Base-by-base conservation (phyloP, 352 stramenopile genomes). In the Phytophthora citrophthora region DNA sequence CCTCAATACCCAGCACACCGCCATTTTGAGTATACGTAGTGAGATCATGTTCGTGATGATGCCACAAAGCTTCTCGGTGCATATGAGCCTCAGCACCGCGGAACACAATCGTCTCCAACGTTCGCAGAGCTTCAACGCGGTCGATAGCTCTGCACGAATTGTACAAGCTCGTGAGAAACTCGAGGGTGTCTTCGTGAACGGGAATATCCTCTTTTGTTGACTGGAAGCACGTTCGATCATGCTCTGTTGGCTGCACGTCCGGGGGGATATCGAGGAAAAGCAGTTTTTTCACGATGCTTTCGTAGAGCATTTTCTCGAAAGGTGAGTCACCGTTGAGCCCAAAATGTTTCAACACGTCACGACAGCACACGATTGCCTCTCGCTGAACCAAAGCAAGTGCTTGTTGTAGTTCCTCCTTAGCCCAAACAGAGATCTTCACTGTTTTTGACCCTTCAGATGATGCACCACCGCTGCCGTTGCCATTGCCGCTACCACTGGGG, bases 141-240 rank as follows among this genome's bases (percentile, higher is more conserved):
- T 93, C 83, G 24, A 93, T 69, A 2, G 83, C 70, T 45, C 64
- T 65, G 45, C 82, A 93, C 1, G 76, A 79, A 26, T 74, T 83
- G 43, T 81, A 89, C n/a, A 96, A 55, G 8, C 41, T 67, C 9
- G 76, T 79, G 5, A 96, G 57, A 43, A 86, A 58, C 23, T 77
- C 74, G 4, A 96, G 64, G 16, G 81, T 88, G 24, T 91, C 81
- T 64, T 89, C 73, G 34, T 96, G 88, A 8, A 94, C 64, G 23
- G 88, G 88, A 34, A 96, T 91, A 27, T 90, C 69, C 53, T 94
- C 88, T 67, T 93, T 90, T 8, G 85, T 92, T 2, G 86, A 91
- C 52, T 89, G 51, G 38, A 94, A 96, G 39, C 84, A 94, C n/a
- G 82, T 89, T 20, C 86, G 83, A 62, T 96, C 88, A 23, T 96